Evolutionary conservation across 768 basidiomycete genomes (phyloP), one percentile per base, ranked within the genome.

Genomic region (Agaricus bisporus): DNA sequence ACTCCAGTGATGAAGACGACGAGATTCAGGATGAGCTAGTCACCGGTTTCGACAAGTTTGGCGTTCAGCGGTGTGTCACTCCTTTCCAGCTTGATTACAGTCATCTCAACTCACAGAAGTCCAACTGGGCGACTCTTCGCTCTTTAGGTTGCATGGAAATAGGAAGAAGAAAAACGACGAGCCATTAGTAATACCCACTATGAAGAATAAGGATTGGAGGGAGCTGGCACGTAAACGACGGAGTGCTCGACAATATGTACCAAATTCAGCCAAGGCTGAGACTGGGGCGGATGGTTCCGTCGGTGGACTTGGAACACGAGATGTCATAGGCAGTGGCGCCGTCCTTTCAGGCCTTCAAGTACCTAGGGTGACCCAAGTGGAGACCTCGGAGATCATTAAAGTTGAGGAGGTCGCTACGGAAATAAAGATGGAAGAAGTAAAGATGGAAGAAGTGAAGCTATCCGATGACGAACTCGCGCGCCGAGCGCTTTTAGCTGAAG

Each of bases 131-230:
- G 57, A 58, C 20, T 32, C 54, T 52, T 55, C 48, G 51, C 61
- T 59, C 48, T 60, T 12, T 54, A 84, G 78, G 51, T 61, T 78
- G 28, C 69, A 71, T 58, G 75, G 73, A 52, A 71, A 74, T 51
- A 76, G 70, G 39, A 74, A 74, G 57, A 73, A 66, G 47, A 69
- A 65, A 48, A 69, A 77, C 10, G 64, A 79, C 38, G 80, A 73
- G 4, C 89, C 89, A 0, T 77, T 97, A 8, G 83, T 97, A 36
- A 98, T 99, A 42, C 85, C 95, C 14, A 75, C 91, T 1, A 73
- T 91, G 42, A 74, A 91, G 61, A 95, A 98, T 63, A 80, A 83
- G 25, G 95, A 99, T 64, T 99, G 95, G 95, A 75, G 91, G 39
- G 87, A 83, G 48, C 69, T 82, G 7, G 89, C 90, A 14, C 76